A percentile compares a stretch with the other conserved stretches of the same genome.
Conservation (phyloP, 2,329 filamentous ascomycete species). For the Epichloe coenophiala region DNA sequence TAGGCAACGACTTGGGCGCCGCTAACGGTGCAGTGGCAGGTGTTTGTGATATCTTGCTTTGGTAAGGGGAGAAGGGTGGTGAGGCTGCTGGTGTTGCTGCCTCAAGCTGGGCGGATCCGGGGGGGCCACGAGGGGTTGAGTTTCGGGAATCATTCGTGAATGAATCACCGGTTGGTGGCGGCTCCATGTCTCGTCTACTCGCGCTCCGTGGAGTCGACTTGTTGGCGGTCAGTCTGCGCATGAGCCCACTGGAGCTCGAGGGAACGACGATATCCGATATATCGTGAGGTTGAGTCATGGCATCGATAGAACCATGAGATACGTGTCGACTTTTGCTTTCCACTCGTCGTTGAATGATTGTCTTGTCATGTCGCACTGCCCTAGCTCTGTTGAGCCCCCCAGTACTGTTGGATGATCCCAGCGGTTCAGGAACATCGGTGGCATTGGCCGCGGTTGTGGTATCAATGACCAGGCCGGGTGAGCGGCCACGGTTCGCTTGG, state of each 20-base stretch:
- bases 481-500: constrained; percentile 10
- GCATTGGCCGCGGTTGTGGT: constrained; percentile 28
- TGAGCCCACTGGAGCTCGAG: constrained; percentile 23
- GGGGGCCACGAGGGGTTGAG: constrained; percentile 42
- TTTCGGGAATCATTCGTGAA: constrained; percentile 33
- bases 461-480: constrained; percentile 30
- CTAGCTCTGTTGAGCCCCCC: constrained; percentile 36
- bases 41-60: constrained; percentile 31
- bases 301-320: constrained; percentile 30
- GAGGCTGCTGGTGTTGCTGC: constrained; percentile 46
- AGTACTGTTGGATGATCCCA: constrained; percentile 33
- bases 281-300: constrained; percentile 16
- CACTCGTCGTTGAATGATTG: constrained; percentile 41
- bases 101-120: constrained; percentile 28
- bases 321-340: constrained; percentile 38
- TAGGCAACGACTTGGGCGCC: constrained; percentile 58
- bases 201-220: constrained; percentile 40
- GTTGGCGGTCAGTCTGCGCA: constrained; percentile 33
- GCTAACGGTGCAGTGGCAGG: constrained; percentile 31
- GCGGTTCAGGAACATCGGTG: constrained; percentile 22
- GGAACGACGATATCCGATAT: constrained; percentile 41
- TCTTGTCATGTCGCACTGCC: constrained; percentile 45
- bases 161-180: constrained; percentile 25
- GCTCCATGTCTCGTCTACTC: constrained; percentile 24
- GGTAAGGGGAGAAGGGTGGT: constrained; percentile 58